Conservation (phyloP, 2,329 filamentous ascomycete species). For the Alternaria ventricosa region DNA sequence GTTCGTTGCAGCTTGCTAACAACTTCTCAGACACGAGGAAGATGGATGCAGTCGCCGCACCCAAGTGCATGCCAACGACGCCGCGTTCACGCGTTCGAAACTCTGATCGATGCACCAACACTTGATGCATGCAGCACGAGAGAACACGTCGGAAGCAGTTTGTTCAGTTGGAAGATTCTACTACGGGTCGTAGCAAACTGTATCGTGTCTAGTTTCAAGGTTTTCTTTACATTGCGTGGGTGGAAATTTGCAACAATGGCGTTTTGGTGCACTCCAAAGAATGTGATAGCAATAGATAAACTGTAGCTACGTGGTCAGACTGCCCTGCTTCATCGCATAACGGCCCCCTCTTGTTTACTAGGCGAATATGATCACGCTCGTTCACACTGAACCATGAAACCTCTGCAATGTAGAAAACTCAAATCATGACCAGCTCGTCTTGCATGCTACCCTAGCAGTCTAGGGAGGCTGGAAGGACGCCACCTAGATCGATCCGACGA, state of each 20-base stretch:
- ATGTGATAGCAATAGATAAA: conserved; percentile 16
- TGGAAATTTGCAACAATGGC: conserved; percentile 23
- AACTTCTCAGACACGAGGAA: conserved; percentile 70
- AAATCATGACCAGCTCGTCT: not conserved
- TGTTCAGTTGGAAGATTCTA: not conserved
- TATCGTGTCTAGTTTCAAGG: conserved; percentile 2
- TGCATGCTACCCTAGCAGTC: not conserved
- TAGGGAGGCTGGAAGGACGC: conserved; percentile 8
- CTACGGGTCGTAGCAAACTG: not conserved
- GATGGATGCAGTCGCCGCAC: conserved; percentile 73
- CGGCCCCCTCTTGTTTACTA: conserved; percentile 2
- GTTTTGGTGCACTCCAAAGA: conserved; percentile 16
- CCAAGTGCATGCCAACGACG: conserved; percentile 5
- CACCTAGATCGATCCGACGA: conserved; percentile 17
- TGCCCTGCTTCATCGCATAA: conserved; percentile 13
- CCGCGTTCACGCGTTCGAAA: conserved; percentile 7
- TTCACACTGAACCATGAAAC: not conserved
- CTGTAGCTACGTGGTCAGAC: conserved; percentile 13
- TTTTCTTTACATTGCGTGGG: conserved; percentile 8
- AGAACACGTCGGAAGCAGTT: not conserved
- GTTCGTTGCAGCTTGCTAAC: conserved; percentile 22
- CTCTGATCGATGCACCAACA: conserved; percentile 6
- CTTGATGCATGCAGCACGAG: not conserved
- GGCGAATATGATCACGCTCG: conserved; percentile 11
- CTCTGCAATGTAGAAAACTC: not conserved